Conservation (phyloP, 2,329 filamentous ascomycete genomes). For the Xylaria hypoxylon region DNA sequence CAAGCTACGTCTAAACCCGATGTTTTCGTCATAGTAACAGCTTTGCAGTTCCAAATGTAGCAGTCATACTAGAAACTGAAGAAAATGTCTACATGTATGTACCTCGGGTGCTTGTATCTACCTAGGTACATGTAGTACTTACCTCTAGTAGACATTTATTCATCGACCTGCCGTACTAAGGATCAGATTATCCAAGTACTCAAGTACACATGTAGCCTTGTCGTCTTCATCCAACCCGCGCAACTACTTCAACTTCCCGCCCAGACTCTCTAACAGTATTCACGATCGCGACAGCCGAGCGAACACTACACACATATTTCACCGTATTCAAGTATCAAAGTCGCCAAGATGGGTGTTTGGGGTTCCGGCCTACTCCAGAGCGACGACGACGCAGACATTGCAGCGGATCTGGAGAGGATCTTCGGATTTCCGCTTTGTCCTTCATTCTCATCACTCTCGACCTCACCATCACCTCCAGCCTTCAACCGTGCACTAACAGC, state of each 20-base stretch:
- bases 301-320: background rate
- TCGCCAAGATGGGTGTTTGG: conserved; percentile 40
- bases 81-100: too few species aligned
- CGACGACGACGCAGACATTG: conserved; percentile 41
- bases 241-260: background rate
- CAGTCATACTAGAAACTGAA: too few species aligned
- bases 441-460: conserved; percentile 25
- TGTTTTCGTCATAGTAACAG: too few species aligned
- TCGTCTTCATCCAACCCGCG: background rate
- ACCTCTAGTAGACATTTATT: background rate
- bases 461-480: background rate
- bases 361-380: conserved; percentile 41
- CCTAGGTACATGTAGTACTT: too few species aligned
- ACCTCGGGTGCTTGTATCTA: too few species aligned
- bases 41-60: too few species aligned
- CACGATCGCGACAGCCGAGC: background rate
- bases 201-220: background rate
- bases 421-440: conserved; percentile 32
- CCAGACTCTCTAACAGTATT: background rate
- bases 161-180: background rate
- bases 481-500: conserved; percentile 3
- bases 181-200: background rate
- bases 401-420: conserved; percentile 36
- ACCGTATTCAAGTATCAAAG: background rate
- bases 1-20: too few species aligned